A percentile compares a stretch with the other conserved stretches of the same genome.
Conservation (phyloP, 169 alveolate species). For the Fabrea salina region DNA sequence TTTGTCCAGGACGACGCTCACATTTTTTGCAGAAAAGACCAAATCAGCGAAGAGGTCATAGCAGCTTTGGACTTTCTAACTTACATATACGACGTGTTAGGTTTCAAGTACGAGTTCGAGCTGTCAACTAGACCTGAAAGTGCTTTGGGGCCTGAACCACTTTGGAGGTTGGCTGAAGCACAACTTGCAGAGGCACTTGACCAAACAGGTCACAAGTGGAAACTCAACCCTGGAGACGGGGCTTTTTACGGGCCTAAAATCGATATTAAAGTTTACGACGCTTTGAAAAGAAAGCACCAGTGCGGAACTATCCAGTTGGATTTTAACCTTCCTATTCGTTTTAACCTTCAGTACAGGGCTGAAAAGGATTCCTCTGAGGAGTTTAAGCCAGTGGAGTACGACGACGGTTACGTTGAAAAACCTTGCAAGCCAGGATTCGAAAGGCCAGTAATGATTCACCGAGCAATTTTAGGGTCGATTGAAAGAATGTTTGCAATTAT, state of each 20-base stretch:
- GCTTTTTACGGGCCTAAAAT: constrained; percentile 99
- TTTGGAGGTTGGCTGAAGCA: constrained; percentile 96
- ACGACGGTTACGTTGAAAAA: constrained; percentile 40
- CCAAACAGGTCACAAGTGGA: constrained; percentile 91
- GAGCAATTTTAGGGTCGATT: constrained; percentile 98
- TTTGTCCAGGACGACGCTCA: constrained; percentile 99
- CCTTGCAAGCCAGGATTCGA: constrained; percentile 85
- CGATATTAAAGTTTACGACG: constrained; percentile 95
- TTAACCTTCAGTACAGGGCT: constrained; percentile 94
- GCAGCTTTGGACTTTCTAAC: constrained; percentile 90
- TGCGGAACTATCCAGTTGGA: constrained; percentile 99
- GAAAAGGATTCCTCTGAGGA: constrained; percentile 52
- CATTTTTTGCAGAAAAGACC: constrained; percentile 96
- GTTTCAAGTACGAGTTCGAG: constrained; percentile 90
- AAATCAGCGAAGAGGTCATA: constrained; percentile 90
- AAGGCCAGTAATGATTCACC: constrained; percentile 98
- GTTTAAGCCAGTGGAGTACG: constrained; percentile 12
- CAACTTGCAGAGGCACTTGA: constrained; percentile 92
- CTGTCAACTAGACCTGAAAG: constrained; percentile 97
- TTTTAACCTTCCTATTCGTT: constrained; percentile 97
- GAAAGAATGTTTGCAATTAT: constrained; percentile 96
- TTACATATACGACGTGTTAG: constrained; percentile 91
- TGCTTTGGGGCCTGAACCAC: constrained; percentile 91
- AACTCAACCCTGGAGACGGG: constrained; percentile 98
- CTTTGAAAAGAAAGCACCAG: constrained; percentile 95